Evolutionary conservation across 768 basidiomycete species (phyloP).

Genomic region (Dioszegia hungarica): DNA sequence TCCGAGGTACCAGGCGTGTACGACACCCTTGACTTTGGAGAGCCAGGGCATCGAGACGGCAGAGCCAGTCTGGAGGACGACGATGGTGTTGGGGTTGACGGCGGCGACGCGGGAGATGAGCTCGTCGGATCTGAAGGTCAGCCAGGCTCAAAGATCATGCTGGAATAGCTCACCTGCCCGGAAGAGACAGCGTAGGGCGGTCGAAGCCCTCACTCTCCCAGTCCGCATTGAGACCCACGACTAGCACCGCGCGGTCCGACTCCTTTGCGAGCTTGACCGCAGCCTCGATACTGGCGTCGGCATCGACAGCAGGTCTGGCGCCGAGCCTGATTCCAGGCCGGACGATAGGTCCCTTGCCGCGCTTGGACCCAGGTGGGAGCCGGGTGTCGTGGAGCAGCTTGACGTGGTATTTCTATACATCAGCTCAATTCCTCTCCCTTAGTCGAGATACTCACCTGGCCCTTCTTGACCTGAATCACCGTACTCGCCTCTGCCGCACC

Average conservation of each 20-base stretch:
- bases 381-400: slow-evolving; percentile 9
- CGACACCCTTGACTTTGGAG: slow-evolving; percentile 54
- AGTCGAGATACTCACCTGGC: background rate
- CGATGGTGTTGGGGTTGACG: slow-evolving; percentile 20
- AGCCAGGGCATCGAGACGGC: slow-evolving; percentile 69
- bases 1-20: slow-evolving; percentile 53
- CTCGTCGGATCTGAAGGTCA: slow-evolving; percentile 17
- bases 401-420: slow-evolving; percentile 3
- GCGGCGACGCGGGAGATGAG: slow-evolving; percentile 23
- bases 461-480: slow-evolving; percentile 2
- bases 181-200: slow-evolving; percentile 64
- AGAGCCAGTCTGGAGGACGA: slow-evolving; percentile 16
- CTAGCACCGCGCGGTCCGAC: slow-evolving; percentile 50
- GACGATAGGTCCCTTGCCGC: slow-evolving; percentile 8
- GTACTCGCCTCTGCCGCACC: slow-evolving; percentile 2
- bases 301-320: slow-evolving; percentile 61
- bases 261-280: slow-evolving; percentile 57
- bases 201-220: slow-evolving; percentile 54
- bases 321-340: slow-evolving; percentile 57
- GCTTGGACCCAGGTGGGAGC: background rate
- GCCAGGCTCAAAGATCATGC: slow-evolving; percentile 53
- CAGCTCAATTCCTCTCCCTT: background rate
- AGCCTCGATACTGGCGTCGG: slow-evolving; percentile 55
- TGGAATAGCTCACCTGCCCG: slow-evolving; percentile 55
- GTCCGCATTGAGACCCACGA: slow-evolving; percentile 8